Evolutionary conservation across 495 filamentous ascomycete genomes (phyloP).

Genomic region (Thermochaetoides thermophila): DNA sequence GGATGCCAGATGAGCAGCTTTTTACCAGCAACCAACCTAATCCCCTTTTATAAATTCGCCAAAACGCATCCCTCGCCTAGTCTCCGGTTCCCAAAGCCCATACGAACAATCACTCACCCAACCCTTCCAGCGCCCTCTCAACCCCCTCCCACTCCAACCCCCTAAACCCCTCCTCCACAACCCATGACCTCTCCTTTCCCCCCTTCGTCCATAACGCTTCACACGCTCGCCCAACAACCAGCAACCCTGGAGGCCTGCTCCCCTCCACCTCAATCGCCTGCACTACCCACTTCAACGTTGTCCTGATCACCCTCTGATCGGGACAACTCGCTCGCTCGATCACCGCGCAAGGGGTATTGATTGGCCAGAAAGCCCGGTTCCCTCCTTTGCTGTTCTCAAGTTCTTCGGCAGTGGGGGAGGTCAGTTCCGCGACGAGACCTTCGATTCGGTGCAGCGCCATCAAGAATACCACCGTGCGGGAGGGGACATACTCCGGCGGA

Average conservation of each 20-base stretch:
- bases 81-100: no score
- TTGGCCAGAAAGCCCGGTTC: constrained; percentile 26
- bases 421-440: constrained; percentile 53
- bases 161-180: constrained; percentile 74
- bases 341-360: constrained; percentile 71
- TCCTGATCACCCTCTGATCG: constrained; percentile 83
- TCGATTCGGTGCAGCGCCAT: constrained; percentile 85
- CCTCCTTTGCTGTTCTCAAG: constrained; percentile 16
- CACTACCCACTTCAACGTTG: constrained; percentile 63
- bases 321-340: constrained; percentile 88
- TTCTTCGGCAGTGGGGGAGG: constrained; percentile 22
- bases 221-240: constrained; percentile 80
- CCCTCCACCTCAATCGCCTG: constrained; percentile 82
- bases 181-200: constrained; percentile 51
- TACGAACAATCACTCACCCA: constrained; percentile 5
- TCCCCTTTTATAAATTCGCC: no score
- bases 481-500: constrained; percentile 62
- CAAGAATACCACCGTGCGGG: constrained; percentile 80
- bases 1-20: no score
- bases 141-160: constrained; percentile 37
- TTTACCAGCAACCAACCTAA: no score
- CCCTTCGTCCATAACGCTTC: constrained; percentile 49
- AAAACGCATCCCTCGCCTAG: no score
- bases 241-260: constrained; percentile 72
- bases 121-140: constrained; percentile 2